Percentiles rank a stretch among this genome's conserved stretches.
Conservation (phyloP, 2,329 filamentous ascomycete species). For the Aspergillus ustus region DNA sequence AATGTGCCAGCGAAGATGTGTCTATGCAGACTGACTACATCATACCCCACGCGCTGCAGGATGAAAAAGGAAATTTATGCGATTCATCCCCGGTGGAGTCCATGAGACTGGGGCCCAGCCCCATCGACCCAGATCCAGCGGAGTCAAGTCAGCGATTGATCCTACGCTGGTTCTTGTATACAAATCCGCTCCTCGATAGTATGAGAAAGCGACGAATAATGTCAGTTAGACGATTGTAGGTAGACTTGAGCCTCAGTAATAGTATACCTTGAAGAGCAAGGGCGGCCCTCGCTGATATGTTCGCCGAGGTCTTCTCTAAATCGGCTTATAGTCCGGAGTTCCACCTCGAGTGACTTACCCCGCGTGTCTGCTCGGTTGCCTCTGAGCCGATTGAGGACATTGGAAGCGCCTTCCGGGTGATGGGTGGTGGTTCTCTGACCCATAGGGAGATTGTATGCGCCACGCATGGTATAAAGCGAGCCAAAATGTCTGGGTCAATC, state of each 20-base stretch:
- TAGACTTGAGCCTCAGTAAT: background rate
- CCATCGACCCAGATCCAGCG: background rate
- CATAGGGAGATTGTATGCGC: conserved; percentile 4
- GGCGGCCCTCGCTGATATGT: background rate
- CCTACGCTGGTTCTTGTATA: background rate
- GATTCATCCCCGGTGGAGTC: conserved; percentile 3
- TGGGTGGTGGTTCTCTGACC: background rate
- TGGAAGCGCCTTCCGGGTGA: background rate
- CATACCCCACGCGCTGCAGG: background rate
- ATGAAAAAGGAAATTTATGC: conserved; percentile 11
- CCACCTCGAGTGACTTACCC: background rate
- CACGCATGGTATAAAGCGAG: background rate
- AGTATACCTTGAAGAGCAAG: background rate
- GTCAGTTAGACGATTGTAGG: background rate
- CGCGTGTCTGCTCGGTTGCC: background rate
- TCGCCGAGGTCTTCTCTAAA: background rate
- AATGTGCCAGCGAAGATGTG: background rate
- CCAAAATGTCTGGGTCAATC: background rate
- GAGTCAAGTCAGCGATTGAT: background rate
- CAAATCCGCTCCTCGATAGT: background rate
- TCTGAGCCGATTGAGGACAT: background rate
- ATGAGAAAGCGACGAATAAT: background rate
- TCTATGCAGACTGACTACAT: background rate
- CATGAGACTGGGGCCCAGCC: background rate
- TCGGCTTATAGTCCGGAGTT: background rate